These are phyloP conservation scores for Phytophthora pinifolia DNA, from an alignment of 352 stramenopile genomes.

Conservation along the genomic window DNA sequence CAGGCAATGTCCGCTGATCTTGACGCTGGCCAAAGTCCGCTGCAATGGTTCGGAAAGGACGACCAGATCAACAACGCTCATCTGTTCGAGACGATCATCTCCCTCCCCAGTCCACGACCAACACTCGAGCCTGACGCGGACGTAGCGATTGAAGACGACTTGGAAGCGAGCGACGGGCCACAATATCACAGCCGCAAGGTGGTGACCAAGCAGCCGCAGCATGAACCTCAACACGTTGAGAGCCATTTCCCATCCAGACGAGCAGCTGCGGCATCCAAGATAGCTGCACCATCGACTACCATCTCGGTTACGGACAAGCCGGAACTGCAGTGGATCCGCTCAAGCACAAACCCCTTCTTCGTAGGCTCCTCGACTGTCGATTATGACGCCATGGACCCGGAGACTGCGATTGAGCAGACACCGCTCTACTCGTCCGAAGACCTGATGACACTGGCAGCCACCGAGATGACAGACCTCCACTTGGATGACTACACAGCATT, in stretches of 20 bases:
- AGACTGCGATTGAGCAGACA: constrained; percentile 67
- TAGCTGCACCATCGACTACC: constrained; percentile 4
- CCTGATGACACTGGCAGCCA: constrained; percentile 49
- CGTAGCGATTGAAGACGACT: constrained; percentile 24
- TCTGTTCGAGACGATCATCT: constrained; percentile 53
- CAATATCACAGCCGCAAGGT: constrained; percentile 11
- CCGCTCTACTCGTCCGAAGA: constrained; percentile 58
- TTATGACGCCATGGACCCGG: constrained; percentile 64
- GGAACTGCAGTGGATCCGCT: constrained; percentile 54
- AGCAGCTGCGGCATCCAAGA: constrained; percentile 18
- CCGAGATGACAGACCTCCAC: constrained; percentile 60
- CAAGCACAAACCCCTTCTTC: constrained; percentile 61
- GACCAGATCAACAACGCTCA: constrained; percentile 61
- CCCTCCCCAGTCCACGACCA: constrained; percentile 28
- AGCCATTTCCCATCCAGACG: constrained; percentile 22
- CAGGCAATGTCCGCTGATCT: constrained; percentile 8
- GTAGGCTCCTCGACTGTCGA: constrained; percentile 17
- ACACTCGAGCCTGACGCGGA: constrained; percentile 17
- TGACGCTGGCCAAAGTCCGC: constrained; percentile 16
- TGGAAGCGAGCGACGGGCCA: constrained; percentile 22
- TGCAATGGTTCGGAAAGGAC: constrained; percentile 57
- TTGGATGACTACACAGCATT: constrained; percentile 64
- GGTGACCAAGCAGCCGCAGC: constrained; percentile 18
- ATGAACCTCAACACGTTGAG: constrained; percentile 16
- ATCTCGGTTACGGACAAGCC: constrained; percentile 15